Conservation (phyloP, 2,329 filamentous ascomycete species). For the Colletotrichum sp. region DNA sequence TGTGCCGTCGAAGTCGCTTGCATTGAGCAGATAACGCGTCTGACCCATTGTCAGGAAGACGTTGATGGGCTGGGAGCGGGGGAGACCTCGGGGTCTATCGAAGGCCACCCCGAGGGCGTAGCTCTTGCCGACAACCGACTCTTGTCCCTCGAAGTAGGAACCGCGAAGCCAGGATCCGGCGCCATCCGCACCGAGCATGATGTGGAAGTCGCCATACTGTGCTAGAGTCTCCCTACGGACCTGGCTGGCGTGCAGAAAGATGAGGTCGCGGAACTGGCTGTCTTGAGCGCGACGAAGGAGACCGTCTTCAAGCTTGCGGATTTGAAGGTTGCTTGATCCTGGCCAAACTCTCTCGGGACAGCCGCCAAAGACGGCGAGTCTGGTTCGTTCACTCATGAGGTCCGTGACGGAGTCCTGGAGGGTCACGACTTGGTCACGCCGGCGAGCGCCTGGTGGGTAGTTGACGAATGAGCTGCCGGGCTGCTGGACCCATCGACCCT, state of each 20-base stretch:
- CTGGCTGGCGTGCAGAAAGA: slow-evolving; percentile 36
- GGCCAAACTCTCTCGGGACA: slow-evolving; percentile 40
- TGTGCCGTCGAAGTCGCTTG: slow-evolving; percentile 39
- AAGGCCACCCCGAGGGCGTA: slow-evolving; percentile 29
- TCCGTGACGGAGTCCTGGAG: not conserved
- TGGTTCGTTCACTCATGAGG: not conserved
- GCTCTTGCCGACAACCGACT: slow-evolving; percentile 36
- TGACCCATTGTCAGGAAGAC: slow-evolving; percentile 41
- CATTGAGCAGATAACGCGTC: slow-evolving; percentile 40
- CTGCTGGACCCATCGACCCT: slow-evolving; percentile 34
- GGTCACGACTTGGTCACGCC: not conserved
- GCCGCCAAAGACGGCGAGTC: slow-evolving; percentile 23
- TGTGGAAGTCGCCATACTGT: slow-evolving; percentile 38
- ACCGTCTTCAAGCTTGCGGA: slow-evolving; percentile 42
- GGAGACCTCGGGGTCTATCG: slow-evolving; percentile 33
- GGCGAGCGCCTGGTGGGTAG: slow-evolving; percentile 28
- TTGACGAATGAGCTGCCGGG: slow-evolving; percentile 26
- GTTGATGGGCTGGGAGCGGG: slow-evolving; percentile 39
- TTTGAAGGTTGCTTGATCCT: slow-evolving; percentile 40
- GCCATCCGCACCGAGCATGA: slow-evolving; percentile 39
- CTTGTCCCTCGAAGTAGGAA: slow-evolving; percentile 36
- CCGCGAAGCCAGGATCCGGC: slow-evolving; percentile 39
- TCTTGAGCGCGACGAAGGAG: slow-evolving; percentile 38
- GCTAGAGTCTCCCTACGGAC: slow-evolving; percentile 32
- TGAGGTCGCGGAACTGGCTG: slow-evolving; percentile 32